These are phyloP conservation scores for Xylariales sp. DNA, from an alignment of 2,329 filamentous ascomycete species.

Conservation along the genomic window DNA sequence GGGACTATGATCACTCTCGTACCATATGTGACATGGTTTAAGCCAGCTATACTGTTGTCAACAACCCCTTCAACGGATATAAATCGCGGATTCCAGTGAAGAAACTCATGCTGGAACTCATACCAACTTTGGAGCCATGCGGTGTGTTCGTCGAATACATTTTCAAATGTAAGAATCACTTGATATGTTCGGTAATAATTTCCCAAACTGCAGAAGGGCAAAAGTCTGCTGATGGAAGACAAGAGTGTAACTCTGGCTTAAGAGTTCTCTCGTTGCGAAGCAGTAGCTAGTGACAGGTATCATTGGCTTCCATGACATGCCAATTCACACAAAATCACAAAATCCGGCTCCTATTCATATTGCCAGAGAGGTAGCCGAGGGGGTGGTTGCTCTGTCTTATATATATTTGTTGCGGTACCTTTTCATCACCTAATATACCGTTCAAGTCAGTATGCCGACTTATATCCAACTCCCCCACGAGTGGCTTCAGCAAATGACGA, in stretches of 20 bases:
- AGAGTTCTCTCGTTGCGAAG: background rate
- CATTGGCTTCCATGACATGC: background rate
- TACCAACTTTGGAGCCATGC: background rate
- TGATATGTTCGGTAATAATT: background rate
- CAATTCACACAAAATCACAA: too few species aligned
- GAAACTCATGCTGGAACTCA: background rate
- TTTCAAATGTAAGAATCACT: background rate
- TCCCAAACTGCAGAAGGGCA: background rate
- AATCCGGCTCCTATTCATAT: too few species aligned
- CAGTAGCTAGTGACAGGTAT: background rate
- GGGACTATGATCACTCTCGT: conserved; percentile 12
- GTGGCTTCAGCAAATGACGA: background rate
- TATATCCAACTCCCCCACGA: conserved; percentile 15
- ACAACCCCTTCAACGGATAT: background rate
- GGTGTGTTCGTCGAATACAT: conserved; percentile 7
- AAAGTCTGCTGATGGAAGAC: background rate
- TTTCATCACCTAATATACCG: too few species aligned
- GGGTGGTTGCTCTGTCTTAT: too few species aligned
- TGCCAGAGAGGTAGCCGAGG: too few species aligned
- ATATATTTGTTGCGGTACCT: too few species aligned
- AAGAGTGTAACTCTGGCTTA: background rate
- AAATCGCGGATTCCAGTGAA: background rate
- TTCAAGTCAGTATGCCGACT: background rate
- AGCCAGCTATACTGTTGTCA: conserved; percentile 2
- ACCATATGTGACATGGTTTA: conserved; percentile 3